phyloP scores from a whole-genome alignment of 2,329 filamentous ascomycete species.

The Calonectria honghensis region DNA sequence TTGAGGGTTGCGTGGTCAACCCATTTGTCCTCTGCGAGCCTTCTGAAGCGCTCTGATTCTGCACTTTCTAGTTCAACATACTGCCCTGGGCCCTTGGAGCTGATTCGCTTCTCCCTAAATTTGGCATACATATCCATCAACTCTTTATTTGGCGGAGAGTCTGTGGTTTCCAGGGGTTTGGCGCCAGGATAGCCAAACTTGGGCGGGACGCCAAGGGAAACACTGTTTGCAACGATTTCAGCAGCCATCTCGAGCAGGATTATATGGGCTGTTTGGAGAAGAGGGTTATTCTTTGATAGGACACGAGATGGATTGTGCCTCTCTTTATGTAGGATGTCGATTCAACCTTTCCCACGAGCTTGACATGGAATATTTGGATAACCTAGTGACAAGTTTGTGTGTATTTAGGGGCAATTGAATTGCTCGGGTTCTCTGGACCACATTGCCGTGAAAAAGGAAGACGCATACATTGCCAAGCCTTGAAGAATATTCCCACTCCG shows the following conservation, averaged over 20 bases:
- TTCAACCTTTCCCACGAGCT: not conserved
- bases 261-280: not conserved
- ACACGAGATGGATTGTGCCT: too few relatives aligned
- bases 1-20: not conserved
- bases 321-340: not conserved
- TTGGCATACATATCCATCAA: not conserved
- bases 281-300: not conserved
- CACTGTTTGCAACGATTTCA: too few relatives aligned
- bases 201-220: not conserved
- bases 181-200: not conserved
- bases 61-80: constrained; percentile 1
- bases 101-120: not conserved
- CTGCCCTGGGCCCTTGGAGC: not conserved
- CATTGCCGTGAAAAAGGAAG: not conserved
- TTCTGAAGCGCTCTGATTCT: not conserved
- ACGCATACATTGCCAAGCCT: not conserved
- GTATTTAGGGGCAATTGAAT: not conserved
- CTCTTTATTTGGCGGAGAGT: not conserved
- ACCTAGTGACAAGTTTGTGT: not conserved
- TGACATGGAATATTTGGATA: not conserved
- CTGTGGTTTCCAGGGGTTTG: not conserved
- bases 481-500: not conserved
- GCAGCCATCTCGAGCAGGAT: not conserved
- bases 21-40: not conserved
- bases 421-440: not conserved